Evolutionary conservation across 441 rosid species (phyloP), one percentile per base, ranked within the genome.

Genomic region (Adansonia madagascariensis): DNA sequence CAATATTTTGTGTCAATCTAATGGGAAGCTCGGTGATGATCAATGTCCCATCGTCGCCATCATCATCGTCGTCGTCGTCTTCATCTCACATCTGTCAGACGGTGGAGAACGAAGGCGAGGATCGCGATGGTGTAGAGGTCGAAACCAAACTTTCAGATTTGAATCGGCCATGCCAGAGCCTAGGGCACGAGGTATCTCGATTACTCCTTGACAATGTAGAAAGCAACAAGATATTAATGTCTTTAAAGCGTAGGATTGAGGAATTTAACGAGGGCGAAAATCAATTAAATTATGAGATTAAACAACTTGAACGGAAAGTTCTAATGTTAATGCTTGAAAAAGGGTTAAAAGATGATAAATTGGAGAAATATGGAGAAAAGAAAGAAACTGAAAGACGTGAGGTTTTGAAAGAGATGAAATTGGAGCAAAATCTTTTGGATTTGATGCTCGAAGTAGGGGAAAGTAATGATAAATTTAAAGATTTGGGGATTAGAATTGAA

Each of bases 141-240:
- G 57, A 44, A 31, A 35, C 31, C 24, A 8, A 35, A 49, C 20
- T 47, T 52, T 47, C 65, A 12, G 39, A 56, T 62, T 24, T 50
- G 77, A 60, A 74, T 61, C 77, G 15, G 17, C 20, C 1, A 8
- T 0, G 65, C 9, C 56, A 47, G 53, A 68, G 71, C 55, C 22
- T 47, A 75, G 61, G 61, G 70, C 27, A 15, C 6, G 56, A 63
- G 71, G 60, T 62, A 27, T 55, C 68, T 49, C 77, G 69, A 15
- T 61, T 46, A 41, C n/a, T 10, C 57, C 60, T 47, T n/a, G 77
- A 75, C 1, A 50, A 47, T 6, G 61, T 75, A n/a, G 46, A 61
- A 4, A 47, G 31, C 9, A 17, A 35, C 17, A 55, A 62, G 46
- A 64, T n/a, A 46, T 75, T 75, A 0, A 27, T 24, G 77, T 49